Base-by-base conservation (phyloP, 2,329 filamentous ascomycete genomes). In the Coniochaeta sp. region DNA sequence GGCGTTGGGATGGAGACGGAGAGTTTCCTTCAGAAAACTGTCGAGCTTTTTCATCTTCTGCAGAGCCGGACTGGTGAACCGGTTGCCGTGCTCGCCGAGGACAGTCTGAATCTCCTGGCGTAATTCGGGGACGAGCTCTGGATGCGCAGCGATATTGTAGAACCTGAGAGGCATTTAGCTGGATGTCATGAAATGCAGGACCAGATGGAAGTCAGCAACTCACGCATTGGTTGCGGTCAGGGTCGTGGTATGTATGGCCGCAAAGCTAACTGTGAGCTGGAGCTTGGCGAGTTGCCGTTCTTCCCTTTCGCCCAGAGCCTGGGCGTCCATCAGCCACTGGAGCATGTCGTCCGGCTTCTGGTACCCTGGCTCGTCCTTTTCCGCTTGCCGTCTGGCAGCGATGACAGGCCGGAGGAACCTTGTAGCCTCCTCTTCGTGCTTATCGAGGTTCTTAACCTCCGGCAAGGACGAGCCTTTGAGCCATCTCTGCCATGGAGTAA, bases 171-270 rank as follows among this genome's bases (percentile, higher is more conserved):
- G 5, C 14, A 7, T 14, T 28, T 36, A 10, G 10, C 10, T 26
- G 54, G n/a, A 17, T 14, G 5, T 16, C 1, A 56, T 34, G 30
- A 34, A 7, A 55, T n/a, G 28, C n/a, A 1, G 24, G 19, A 34
- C 14, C 3, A 8, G 30, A 16, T n/a, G 3, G 3, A 6, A 19
- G 22, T 50, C 7, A 9, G 36, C 12, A 14, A 65, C 73, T 62
- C 62, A 77, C 73, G 64, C 78, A 61, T 74, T 83, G 1, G 77
- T 79, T 0, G 75, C 64, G 0, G 77, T 73, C 54, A 78, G 66
- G 0, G 77, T 75, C 0, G 79, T 83, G 0, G 80, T 82, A 61
- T 82, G 79, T 30, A 84, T 82, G 1, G 81, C 77, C 0, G 79
- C 79, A 58, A 82, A 78, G 44, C 72, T 76, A 9, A 82, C 64